Evolutionary conservation across 768 basidiomycete genomes (phyloP), one percentile per base, ranked within the genome.

Genomic region (Agaricus blazei): DNA sequence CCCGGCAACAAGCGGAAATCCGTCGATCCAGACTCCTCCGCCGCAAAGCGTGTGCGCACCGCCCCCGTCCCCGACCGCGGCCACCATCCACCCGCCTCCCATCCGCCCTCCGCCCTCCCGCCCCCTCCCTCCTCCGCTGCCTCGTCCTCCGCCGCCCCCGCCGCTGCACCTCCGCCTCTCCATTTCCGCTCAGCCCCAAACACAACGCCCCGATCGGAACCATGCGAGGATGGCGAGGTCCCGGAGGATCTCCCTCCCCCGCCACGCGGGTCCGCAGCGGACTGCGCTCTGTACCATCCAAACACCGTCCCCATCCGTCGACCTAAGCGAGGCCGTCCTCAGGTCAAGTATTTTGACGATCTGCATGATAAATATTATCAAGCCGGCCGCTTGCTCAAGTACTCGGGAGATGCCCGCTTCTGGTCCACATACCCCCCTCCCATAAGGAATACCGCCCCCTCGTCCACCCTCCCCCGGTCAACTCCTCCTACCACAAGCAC

Each of bases 371-470:
- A 78, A 64, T 92, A 88, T 65, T 83, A 89, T 61, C 70, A 69
- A 3, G 78, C 80, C 19, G 91, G 87, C 23, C 83, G 89, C 55
- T 72, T 77, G 60, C 85, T 93, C 66, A 92, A 93, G 70, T 90
- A 88, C 65, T 90, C 90, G 1, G 89, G 90, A 26, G 87, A 90
- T 64, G 80, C 84, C 44, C 84, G 90, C 37, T 84, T 88, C 62
- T 84, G 82, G 81, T 87, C 88, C 15, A 84, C 86, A 37, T 88
- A 82, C 64, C 79, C 83, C 74, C 82, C 4, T 75, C 77, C 2
- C 81, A 85, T 68, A 80, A 79, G 64, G 82, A 85, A 62, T 87
- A 83, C 67, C 75, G 79, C 15, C 80, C 87, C 6, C 72, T 90
- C 11, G 67, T 73, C 4, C 75, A 81, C 60, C 87, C 90, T 2